Evolutionary conservation across 768 basidiomycete species (phyloP).

Genomic region (Amanita muscaria): DNA sequence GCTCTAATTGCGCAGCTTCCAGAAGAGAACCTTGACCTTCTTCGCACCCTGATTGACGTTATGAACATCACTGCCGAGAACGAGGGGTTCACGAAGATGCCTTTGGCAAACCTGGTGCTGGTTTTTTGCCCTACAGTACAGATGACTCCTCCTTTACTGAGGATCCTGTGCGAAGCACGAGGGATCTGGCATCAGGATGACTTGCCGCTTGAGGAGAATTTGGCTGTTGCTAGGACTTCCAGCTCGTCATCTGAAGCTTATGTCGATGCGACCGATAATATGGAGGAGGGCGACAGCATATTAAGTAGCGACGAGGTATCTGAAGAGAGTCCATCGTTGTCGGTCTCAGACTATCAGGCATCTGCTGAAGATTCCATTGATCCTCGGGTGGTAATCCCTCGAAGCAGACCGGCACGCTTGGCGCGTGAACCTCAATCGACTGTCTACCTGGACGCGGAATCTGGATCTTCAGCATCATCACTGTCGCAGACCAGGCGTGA

Average conservation of each 20-base stretch:
- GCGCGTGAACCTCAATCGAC: slow-evolving; percentile 25
- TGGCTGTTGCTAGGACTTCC: slow-evolving; percentile 19
- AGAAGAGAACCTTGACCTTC: slow-evolving; percentile 73
- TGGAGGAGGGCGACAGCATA: slow-evolving; percentile 19
- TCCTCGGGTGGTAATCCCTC: slow-evolving; percentile 10
- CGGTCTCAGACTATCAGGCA: slow-evolving; percentile 28
- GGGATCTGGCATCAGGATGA: slow-evolving; percentile 49
- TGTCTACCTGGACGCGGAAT: slow-evolving; percentile 29
- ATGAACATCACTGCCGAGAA: slow-evolving; percentile 66
- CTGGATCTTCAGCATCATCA: slow-evolving; percentile 22
- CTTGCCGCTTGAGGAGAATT: slow-evolving; percentile 17
- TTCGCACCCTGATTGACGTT: slow-evolving; percentile 73
- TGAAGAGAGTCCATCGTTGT: slow-evolving; percentile 18
- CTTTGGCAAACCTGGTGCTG: slow-evolving; percentile 77
- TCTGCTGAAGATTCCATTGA: slow-evolving; percentile 24
- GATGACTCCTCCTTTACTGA: slow-evolving; percentile 66
- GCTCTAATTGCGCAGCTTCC: slow-evolving; percentile 64
- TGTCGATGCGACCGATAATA: slow-evolving; percentile 20
- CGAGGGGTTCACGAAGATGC: slow-evolving; percentile 81
- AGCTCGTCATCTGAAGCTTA: slow-evolving; percentile 15
- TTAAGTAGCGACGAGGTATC: slow-evolving; percentile 17
- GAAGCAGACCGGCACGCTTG: slow-evolving; percentile 11
- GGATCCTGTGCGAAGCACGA: slow-evolving; percentile 64
- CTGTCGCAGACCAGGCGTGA: slow-evolving; percentile 1
- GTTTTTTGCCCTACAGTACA: slow-evolving; percentile 83